Percentiles rank a stretch among this genome's conserved stretches.
Evolutionary conservation across 1,284 basidiomycete species (phyloP).

Genomic region (Rhodotorula glutinis): DNA sequence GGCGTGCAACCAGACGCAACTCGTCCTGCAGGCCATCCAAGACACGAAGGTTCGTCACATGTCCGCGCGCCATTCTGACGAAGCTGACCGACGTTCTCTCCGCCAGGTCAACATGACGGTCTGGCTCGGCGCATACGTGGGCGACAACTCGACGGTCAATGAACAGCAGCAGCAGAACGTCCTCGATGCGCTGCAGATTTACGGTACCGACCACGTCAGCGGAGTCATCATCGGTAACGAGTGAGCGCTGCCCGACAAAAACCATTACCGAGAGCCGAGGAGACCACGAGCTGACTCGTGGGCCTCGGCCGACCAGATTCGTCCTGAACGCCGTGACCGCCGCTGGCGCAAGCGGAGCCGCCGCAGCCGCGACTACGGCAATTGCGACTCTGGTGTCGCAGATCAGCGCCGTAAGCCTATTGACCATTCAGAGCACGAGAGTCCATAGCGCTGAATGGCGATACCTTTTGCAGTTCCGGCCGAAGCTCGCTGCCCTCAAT

Average conservation of each 20-base stretch:
- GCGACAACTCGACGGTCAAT: conserved; percentile 65
- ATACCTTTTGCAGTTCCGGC: conserved; percentile 48
- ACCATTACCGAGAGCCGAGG: background rate
- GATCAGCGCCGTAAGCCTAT: conserved; percentile 5
- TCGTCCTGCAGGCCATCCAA: conserved; percentile 71
- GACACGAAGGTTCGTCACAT: conserved; percentile 67
- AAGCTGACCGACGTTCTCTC: background rate
- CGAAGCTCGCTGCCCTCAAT: conserved; percentile 57
- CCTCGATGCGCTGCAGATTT: conserved; percentile 66
- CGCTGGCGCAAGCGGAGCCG: no score
- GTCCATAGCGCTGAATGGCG: no score
- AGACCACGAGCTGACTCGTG: no score
- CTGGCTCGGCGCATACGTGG: conserved; percentile 50
- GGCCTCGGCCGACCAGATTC: conserved; percentile 52
- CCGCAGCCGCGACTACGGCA: background rate
- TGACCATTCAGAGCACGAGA: no score
- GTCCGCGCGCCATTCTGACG: conserved; percentile 50
- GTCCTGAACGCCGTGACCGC: conserved; percentile 65
- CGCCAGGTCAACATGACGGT: conserved; percentile 28
- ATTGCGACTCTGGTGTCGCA: conserved; percentile 7
- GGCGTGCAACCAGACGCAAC: conserved; percentile 56
- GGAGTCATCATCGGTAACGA: conserved; percentile 64
- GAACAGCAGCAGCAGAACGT: conserved; percentile 67
- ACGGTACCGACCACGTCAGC: conserved; percentile 70
- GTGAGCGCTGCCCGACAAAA: conserved; percentile 16